Evolutionary conservation across 1,284 basidiomycete genomes (phyloP), one percentile per base, ranked within the genome.

Genomic region (Leccinum pachyderme): DNA sequence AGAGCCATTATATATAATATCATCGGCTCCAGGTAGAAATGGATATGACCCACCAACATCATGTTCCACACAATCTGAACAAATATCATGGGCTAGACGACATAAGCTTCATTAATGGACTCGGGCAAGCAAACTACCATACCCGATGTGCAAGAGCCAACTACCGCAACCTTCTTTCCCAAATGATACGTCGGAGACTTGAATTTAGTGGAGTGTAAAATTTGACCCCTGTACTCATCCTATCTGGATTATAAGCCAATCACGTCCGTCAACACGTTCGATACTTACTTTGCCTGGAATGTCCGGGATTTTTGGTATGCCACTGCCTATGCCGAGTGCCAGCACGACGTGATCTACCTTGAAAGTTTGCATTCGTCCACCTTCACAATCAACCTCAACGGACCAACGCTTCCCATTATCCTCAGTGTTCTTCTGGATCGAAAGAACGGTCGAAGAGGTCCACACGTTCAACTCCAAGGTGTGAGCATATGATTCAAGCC

Each of bases 61-160:
- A 60, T 72, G 59, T 6, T 66, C 61, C 35, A 54, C 68, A n/a
- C 64, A 68, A 51, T 68, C 67, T 5, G 66, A 52, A 24, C 66
- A 72, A 32, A 68, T 62, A 13, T 70, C 66, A 28, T 72, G 66
- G 2, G 59, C 69, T 72, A 44, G 22, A 18, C n/a, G 46, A n/a
- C 12, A 25, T 64, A 15, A 64, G 49, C n/a, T 13, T 5, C 1
- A 2, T 12, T 6, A 11, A 27, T 37, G 29, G 12, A 37, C 31
- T 4, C 50, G 22, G 4, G 33, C 2, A 45, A 11, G 29, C 7
- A 49, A 37, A 9, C 45, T 39, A 18, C 44, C 67, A 8, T 54
- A 80, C 80, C 83, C 18, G 82, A 84, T 28, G 81, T 86, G 52
- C 81, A 81, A 27, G 83, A 76, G 1, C 86, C 85, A 7, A 87